Evolutionary conservation across 2,329 filamentous ascomycete species (phyloP), one percentile per base, ranked within the genome.

Genomic region (Colletotrichum tabaci): DNA sequence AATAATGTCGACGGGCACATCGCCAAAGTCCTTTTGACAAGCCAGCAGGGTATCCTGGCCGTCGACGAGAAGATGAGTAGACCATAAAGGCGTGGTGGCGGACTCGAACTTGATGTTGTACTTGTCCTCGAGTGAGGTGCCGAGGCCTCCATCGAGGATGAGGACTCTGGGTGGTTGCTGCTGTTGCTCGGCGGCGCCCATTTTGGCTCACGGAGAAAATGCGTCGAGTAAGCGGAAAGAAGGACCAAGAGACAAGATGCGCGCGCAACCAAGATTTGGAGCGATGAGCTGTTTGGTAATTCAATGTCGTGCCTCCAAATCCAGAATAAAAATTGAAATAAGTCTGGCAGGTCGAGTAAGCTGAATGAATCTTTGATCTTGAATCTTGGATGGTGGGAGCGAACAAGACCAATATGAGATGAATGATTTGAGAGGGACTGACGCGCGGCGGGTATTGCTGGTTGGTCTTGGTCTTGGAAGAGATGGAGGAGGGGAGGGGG

Each of bases 111-210:
- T 82, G 71, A 88, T 77, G 66, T 80, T 79, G 77, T 91, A 88
- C 38, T 86, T 80, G 71, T 90, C 87, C 76, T 91, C 87, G 3
- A 93, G 88, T 0, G 90, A 89, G 3, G 91, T 93, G 44, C 91
- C 91, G 26, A 93, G 85, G 9, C 91, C 91, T 64, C 91, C 91
- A 77, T 93, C 91, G 49, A 93, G 86, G 60, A 93, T 81, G 73
- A 85, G 80, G 71, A 88, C 71, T 30, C 60, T 61, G 30, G 61
- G 44, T 2, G 8, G 15, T 61, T 49, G 55, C 46, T 57, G 46
- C 50, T 44, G 55, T 40, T 57, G 46, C 56, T 46, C 42, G 35
- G 64, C 23, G 57, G 18, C 64, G 35, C 44, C 52, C 68, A 71
- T 71, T 42, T 40, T 68, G 23, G 47, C 23, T 60, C n/a, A 40